Evolutionary conservation across 768 basidiomycete species (phyloP).

Genomic region (Lactarius trivialis): DNA sequence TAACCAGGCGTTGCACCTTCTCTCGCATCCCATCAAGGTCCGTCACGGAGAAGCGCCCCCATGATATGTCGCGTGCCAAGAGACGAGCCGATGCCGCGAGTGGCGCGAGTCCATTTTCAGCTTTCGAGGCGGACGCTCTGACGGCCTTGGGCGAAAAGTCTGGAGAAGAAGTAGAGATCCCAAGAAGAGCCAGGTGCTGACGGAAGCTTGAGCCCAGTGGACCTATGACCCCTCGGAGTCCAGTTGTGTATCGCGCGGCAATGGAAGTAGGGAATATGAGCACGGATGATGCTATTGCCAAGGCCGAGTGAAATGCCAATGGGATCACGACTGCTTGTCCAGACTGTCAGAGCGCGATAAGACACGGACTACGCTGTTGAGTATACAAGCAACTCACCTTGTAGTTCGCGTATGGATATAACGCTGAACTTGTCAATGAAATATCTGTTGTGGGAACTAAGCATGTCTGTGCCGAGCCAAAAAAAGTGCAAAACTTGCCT

Average conservation of each 20-base stretch:
- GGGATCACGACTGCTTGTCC: conserved; percentile 52
- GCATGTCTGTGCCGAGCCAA: neutral
- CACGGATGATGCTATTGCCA: conserved; percentile 47
- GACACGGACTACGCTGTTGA: neutral
- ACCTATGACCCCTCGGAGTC: conserved; percentile 41
- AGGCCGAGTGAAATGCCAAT: conserved; percentile 48
- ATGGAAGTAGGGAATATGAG: conserved; percentile 58
- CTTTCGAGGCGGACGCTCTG: conserved; percentile 31
- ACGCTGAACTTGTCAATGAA: conserved; percentile 45
- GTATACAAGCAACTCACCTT: conserved; percentile 27
- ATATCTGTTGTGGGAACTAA: conserved; percentile 41
- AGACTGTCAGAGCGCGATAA: conserved; percentile 30
- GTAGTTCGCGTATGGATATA: conserved; percentile 66
- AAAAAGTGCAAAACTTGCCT: conserved; percentile 33
- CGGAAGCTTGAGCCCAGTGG: conserved; percentile 43
- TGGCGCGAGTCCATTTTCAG: conserved; percentile 46
- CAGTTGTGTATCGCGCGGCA: conserved; percentile 49
- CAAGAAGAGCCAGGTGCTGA: conserved; percentile 42
- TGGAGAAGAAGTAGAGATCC: conserved; percentile 36
- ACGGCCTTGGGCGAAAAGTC: conserved; percentile 36
- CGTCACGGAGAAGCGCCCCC: conserved; percentile 49
- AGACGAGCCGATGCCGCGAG: conserved; percentile 48
- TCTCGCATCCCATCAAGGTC: conserved; percentile 50
- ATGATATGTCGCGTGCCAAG: conserved; percentile 53
- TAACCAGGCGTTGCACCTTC: conserved; percentile 44